These are phyloP conservation scores for Corylus avellana DNA, from an alignment of 306 rosid genomes.

Conservation along the genomic window DNA sequence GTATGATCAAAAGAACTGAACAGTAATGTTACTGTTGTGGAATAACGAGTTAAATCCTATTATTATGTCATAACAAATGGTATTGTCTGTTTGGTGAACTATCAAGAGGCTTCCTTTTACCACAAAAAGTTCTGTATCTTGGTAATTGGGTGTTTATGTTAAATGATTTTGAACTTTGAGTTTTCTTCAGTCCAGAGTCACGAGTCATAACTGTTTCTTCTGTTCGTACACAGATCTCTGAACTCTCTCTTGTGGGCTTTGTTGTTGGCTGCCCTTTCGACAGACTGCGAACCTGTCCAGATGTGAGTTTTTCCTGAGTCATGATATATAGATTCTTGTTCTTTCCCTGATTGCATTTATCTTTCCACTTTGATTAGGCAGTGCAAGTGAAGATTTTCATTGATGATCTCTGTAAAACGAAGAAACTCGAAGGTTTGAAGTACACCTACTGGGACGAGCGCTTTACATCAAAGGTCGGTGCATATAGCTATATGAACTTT, in stretches of 20 bases:
- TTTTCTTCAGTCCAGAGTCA: conserved; percentile 7
- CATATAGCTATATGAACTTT: neutral
- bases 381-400: conserved; percentile 56
- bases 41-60: neutral
- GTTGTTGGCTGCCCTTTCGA: conserved; percentile 67
- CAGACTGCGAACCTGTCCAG: conserved; percentile 22
- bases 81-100: neutral
- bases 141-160: neutral
- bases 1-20: neutral
- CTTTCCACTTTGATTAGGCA: conserved; percentile 42
- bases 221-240: conserved; percentile 58
- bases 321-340: conserved; percentile 3
- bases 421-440: conserved; percentile 50
- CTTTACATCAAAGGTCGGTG: conserved; percentile 74
- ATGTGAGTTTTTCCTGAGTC: conserved; percentile 44
- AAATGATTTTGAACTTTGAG: conserved; percentile 4
- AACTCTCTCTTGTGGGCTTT: conserved; percentile 62
- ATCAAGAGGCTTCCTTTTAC: neutral
- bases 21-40: neutral
- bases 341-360: conserved; percentile 5
- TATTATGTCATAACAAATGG: neutral
- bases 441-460: conserved; percentile 85
- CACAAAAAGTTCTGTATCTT: neutral
- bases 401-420: conserved; percentile 56
- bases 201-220: conserved; percentile 17